phyloP scores from a whole-genome alignment of 139 green algal genomes.

The Chlamydomonas applanata region DNA sequence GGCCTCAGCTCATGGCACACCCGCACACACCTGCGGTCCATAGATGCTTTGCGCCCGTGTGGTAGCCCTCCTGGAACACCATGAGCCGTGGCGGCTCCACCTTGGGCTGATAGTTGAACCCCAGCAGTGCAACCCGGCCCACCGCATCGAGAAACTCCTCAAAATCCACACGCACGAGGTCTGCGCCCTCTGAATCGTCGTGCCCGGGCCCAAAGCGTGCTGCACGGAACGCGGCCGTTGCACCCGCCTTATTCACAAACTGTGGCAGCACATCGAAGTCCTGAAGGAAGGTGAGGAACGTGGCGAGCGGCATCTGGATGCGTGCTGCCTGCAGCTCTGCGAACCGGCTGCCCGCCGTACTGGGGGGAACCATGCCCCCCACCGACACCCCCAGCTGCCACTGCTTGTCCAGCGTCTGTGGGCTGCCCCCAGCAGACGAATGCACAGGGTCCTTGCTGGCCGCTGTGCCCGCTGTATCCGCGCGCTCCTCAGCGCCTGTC shows the following conservation, averaged over 20 bases:
- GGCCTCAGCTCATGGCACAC: no score
- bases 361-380: neutral
- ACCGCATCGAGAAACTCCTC: conserved; percentile 21
- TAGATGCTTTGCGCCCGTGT: conserved; percentile 11
- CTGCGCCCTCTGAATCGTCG: neutral
- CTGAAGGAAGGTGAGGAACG: conserved; percentile 21
- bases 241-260: conserved; percentile 24
- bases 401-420: neutral
- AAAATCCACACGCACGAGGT: conserved; percentile 16
- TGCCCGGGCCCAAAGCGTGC: neutral
- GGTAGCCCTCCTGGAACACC: conserved; percentile 14
- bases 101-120: conserved; percentile 18
- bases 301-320: conserved; percentile 13
- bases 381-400: neutral
- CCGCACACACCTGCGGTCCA: conserved; percentile 1
- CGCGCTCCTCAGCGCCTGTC: neutral
- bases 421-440: neutral
- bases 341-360: neutral
- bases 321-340: neutral
- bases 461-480: neutral
- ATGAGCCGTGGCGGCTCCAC: neutral
- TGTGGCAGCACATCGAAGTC: conserved; percentile 34
- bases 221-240: conserved; percentile 14
- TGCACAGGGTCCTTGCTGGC: neutral
- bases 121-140: conserved; percentile 3